Base-by-base conservation (phyloP, 495 filamentous ascomycete species). In the Hyaloscypha bicolor region DNA sequence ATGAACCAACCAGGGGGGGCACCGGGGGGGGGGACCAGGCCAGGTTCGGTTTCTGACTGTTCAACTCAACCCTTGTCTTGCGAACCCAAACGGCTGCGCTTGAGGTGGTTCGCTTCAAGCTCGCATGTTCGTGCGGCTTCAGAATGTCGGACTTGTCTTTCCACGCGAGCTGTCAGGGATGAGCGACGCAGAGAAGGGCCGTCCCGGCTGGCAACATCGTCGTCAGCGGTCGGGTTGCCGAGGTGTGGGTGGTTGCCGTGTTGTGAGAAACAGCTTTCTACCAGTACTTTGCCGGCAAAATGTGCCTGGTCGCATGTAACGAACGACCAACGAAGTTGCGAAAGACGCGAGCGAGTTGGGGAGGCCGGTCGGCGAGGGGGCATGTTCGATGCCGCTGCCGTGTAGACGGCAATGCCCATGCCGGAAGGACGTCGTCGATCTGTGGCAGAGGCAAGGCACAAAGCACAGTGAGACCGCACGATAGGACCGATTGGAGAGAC, bases 21-120 rank as follows among this genome's bases (percentile, higher is more conserved):
- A 25, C 12, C 8, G 35, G 6, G 35, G 35, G 6, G 35, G 35
- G 9, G 2, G 6, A 19, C 42, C 16, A 48, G 42, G 42, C 8
- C 16, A 16, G 9, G 4, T 1, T 6, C 42, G 16, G 9, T 48
- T 48, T 19, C 42, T 4, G 16, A 56, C 21, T 56, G 53, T 56
- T 56, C 53, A 3, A 56, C 53, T n/a, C 22, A 29, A 56, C 5
- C 53, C 3, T 29, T 4, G n/a, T 4, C 53, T 30, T 29, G 53
- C 12, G 53, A 51, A 64, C 14, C 48, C 62, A 64, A 64, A 64
- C 59, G 59, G 59, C 35, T 30, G 57, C 65, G 56, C 58, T 60
- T 55, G 58, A 35, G 37, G 58, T 25, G 37, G 58, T 25, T 25
- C 65, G 56, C 58, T 60, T 55, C 48, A 35, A 31, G 58, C 16